Evolutionary conservation across 2,329 filamentous ascomycete genomes (phyloP), one percentile per base, ranked within the genome.

Genomic region (Rhinocladiella similis): DNA sequence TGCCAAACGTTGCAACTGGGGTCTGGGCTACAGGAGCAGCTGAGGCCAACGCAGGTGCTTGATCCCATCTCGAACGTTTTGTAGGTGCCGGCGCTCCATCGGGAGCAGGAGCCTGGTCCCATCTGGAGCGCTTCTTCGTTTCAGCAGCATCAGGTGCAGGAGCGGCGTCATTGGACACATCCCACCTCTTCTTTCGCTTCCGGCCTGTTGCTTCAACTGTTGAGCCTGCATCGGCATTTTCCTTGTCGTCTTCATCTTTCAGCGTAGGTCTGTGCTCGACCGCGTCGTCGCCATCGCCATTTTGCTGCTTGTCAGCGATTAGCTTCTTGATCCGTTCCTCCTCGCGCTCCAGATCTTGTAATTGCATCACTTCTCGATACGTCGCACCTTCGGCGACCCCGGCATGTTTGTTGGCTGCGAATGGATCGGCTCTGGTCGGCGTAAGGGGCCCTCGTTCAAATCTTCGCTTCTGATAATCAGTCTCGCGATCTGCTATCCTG

Each of bases 171-270:
- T 82, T 78, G n/a, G 86, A 79, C 18, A 92, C 86, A 72, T 97
- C 93, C 94, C 94, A 99, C 73, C 94, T 85, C 80, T 95, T 91
- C 82, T 96, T 97, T 68, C 92, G 85, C 81, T 94, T 94, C 59
- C 87, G 83, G 33, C 85, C 83, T 20, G 83, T 77, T 7, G 81
- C 75, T 61, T 81, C 79, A 66, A 88, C 83, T 47, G 89, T 82
- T 50, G 88, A 82, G 45, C 86, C 87, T 59, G 83, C 81, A 51
- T 92, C 88, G 42, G 79, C 80, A 61, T 88, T 89, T 69, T 92
- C 89, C 71, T 91, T 89, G 63, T 90, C 82, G 56, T 73, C 65
- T 66, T 78, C 77, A 64, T 80, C 83, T 67, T 87, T 86, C 57
- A 97, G 81, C 5, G 85, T 91, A 22, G 92, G 83, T 69, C 86